A percentile compares a stretch with the other conserved stretches of the same genome.
These are phyloP conservation scores for Marchantia paleacea DNA, from an alignment of 225 moss, liverwort and hornwort genomes.

Conservation along the genomic window DNA sequence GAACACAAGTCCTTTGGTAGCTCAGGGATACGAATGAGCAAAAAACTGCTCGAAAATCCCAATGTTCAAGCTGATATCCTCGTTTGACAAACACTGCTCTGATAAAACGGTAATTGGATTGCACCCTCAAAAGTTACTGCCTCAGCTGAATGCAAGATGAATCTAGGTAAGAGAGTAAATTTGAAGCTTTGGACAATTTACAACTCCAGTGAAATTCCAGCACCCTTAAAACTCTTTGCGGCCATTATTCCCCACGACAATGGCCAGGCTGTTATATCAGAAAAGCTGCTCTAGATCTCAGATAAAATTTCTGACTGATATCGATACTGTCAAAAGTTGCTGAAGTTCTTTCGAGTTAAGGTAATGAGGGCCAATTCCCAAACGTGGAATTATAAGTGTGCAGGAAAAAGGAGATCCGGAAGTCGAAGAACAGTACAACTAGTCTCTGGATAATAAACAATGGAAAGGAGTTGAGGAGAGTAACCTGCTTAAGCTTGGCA, in stretches of 20 bases:
- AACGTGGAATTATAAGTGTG: not conserved
- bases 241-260: not conserved
- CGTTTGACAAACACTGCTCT: no score
- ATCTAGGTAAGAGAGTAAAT: no score
- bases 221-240: not conserved
- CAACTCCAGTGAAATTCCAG: not conserved
- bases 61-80: no score
- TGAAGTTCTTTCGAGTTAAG: no score
- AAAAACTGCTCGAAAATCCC: no score
- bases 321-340: not conserved
- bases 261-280: not conserved
- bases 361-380: not conserved
- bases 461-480: not conserved
- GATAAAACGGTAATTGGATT: no score
- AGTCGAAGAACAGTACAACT: not conserved
- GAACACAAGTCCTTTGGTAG: no score
- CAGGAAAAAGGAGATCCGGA: not conserved
- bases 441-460: not conserved
- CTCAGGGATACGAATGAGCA: no score
- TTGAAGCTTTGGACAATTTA: not conserved
- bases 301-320: not conserved
- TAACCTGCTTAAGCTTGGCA: conserved; percentile 82
- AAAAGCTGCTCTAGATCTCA: not conserved
- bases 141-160: no score
- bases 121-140: no score